Percentiles rank a stretch among this genome's conserved stretches.
Conservation (phyloP, 108 stramenopile species). For the Fistulifera solaris region DNA sequence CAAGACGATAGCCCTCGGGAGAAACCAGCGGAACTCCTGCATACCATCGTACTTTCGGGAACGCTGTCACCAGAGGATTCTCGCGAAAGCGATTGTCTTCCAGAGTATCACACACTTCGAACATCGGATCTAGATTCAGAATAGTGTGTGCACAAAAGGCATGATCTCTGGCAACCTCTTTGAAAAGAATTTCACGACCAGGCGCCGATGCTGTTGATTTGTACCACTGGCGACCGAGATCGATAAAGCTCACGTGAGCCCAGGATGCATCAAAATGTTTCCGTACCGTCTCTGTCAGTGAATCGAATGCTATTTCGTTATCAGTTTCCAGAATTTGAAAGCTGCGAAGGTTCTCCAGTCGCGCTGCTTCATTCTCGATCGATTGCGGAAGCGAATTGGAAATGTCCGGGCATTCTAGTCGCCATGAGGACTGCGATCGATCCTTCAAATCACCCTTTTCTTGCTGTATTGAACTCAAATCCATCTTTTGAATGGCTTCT, state of each 20-base stretch:
- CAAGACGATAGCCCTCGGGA: constrained; percentile 32
- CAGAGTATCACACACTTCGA: constrained; percentile 47
- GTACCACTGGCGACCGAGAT: constrained; percentile 63
- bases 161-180: constrained; percentile 43
- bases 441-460: too few relatives aligned
- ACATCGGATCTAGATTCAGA: constrained; percentile 15
- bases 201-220: neutral
- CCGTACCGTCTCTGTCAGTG: constrained; percentile 21
- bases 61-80: constrained; percentile 48
- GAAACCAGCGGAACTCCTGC: constrained; percentile 56
- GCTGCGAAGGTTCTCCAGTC: constrained; percentile 40
- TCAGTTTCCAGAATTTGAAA: constrained; percentile 48
- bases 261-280: constrained; percentile 61
- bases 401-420: neutral
- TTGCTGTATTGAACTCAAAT: neutral
- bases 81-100: constrained; percentile 51
- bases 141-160: constrained; percentile 73
- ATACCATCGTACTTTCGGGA: constrained; percentile 56
- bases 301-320: constrained; percentile 46
- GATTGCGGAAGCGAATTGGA: constrained; percentile 12
- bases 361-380: constrained; percentile 43
- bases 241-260: constrained; percentile 57
- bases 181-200: constrained; percentile 18
- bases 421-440: neutral
- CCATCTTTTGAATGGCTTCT: neutral